Base-by-base conservation (phyloP, 1,284 basidiomycete genomes). In the Mycocalia duriaeana region DNA sequence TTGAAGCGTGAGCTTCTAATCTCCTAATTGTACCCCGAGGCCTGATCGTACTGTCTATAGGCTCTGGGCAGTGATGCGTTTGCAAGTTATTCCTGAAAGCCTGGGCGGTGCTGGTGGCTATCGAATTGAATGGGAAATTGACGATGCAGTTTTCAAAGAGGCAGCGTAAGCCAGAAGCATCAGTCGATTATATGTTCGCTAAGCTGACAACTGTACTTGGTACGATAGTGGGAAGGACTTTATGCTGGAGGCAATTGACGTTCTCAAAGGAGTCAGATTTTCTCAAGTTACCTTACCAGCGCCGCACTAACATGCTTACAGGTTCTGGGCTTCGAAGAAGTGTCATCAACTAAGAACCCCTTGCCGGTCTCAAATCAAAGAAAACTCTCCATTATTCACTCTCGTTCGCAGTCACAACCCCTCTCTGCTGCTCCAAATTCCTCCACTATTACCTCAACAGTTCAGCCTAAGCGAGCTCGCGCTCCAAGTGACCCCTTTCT, bases 131-230 rank as follows among this genome's bases (percentile, higher is more conserved):
- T 90, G 87, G 87, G 83, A 88, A 66, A 72, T 90, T 31, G 88
- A 90, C 61, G 87, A 90, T 67, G 86, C 86, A 25, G 85, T 90
- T 24, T 86, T 89, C 67, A 86, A 87, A 60, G 87, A 90, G 66
- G 76, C 87, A 56, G 87, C 84, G 86, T 88, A 72, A 73, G 86
- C 77, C 40, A 22, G 20, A 44, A 23, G 31, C 25, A 24, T 11
- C 13, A 25, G 36, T 36, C 44, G 36, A 38, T 31, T 25, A 11
- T 25, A 23, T 9, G 20, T 14, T 42, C 55, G 11, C 37, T 38
- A 24, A 42, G 13, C 23, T 23, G 19, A 23, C 20, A 22, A 8
- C 25, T 13, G 23, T 23, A 23, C 25, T 42, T 42, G 19, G 50
- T 58, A 49, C 46, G 54, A 50, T 63, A 89, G 87, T 61, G 87